phyloP scores from a whole-genome alignment of 768 basidiomycete species.

The Leccinum sublutescens region DNA sequence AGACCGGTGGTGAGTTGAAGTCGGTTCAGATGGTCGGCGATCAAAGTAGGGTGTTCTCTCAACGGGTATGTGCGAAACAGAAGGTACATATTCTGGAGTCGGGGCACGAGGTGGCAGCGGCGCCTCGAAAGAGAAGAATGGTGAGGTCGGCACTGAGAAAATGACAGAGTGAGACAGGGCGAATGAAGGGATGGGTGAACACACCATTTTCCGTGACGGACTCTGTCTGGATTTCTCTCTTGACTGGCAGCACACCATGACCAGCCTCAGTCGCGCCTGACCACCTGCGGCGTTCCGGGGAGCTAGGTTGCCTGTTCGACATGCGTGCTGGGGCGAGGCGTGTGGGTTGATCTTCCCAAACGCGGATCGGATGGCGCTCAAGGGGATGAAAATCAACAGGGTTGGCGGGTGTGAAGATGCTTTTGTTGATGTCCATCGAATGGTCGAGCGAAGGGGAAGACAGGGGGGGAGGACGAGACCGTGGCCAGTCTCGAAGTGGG shows the following conservation, averaged over 20 bases:
- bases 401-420: neutral
- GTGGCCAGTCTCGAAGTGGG: constrained; percentile 4
- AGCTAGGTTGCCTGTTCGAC: neutral
- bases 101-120: neutral
- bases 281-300: neutral
- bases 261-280: neutral
- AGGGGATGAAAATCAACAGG: neutral
- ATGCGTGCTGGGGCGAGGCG: constrained; percentile 14
- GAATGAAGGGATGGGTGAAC: neutral
- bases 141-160: constrained; percentile 4
- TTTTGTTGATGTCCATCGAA: neutral
- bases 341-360: constrained; percentile 25
- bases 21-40: neutral
- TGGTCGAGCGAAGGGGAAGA: constrained; percentile 1
- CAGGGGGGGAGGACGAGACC: constrained; percentile 3
- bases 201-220: constrained; percentile 10
- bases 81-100: neutral
- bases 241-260: neutral
- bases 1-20: neutral
- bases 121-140: neutral
- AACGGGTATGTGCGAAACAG: neutral
- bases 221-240: neutral
- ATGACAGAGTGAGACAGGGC: constrained; percentile 6
- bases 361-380: constrained; percentile 26
- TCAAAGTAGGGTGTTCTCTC: neutral